A percentile compares a stretch with the other conserved stretches of the same genome.
phyloP scores from a whole-genome alignment of 2,329 filamentous ascomycete genomes.

The Exophiala lecanii-corni region DNA sequence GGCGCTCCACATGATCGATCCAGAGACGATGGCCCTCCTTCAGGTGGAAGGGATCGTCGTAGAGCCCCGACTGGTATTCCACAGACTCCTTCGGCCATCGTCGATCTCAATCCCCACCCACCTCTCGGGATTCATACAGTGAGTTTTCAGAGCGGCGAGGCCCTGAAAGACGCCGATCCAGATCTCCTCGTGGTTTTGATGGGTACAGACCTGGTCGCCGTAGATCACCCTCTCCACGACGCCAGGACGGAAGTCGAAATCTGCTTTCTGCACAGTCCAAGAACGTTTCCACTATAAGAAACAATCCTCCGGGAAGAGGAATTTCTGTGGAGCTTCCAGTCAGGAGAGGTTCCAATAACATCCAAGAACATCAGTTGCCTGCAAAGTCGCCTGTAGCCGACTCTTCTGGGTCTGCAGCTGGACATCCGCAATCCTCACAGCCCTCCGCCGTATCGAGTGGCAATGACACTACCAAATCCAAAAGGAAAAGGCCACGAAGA shows the following conservation, averaged over 20 bases:
- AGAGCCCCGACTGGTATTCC: slow-evolving; percentile 20
- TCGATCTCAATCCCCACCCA: slow-evolving; percentile 17
- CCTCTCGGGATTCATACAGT: background rate
- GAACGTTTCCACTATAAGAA: background rate
- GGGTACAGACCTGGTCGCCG: slow-evolving; percentile 5
- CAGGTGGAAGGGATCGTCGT: no score
- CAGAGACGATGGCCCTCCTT: background rate
- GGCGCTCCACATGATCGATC: background rate
- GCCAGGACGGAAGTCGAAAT: background rate
- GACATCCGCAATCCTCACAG: no score
- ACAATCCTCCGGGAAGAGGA: background rate
- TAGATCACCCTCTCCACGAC: slow-evolving; percentile 1
- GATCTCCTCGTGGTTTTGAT: slow-evolving; percentile 13
- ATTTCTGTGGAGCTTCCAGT: slow-evolving; percentile 12
- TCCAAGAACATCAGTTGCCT: background rate
- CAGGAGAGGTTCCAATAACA: slow-evolving; percentile 10
- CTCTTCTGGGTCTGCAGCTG: background rate
- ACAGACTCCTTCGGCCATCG: slow-evolving; percentile 23
- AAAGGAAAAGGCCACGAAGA: background rate
- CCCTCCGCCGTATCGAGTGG: no score
- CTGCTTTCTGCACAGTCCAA: background rate
- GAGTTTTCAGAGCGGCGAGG: background rate
- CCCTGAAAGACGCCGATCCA: slow-evolving; percentile 6
- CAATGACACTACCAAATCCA: background rate
- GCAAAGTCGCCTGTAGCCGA: background rate